Evolutionary conservation across 2,329 filamentous ascomycete species (phyloP), one percentile per base, ranked within the genome.

Genomic region (Ophiosphaerella narmari): DNA sequence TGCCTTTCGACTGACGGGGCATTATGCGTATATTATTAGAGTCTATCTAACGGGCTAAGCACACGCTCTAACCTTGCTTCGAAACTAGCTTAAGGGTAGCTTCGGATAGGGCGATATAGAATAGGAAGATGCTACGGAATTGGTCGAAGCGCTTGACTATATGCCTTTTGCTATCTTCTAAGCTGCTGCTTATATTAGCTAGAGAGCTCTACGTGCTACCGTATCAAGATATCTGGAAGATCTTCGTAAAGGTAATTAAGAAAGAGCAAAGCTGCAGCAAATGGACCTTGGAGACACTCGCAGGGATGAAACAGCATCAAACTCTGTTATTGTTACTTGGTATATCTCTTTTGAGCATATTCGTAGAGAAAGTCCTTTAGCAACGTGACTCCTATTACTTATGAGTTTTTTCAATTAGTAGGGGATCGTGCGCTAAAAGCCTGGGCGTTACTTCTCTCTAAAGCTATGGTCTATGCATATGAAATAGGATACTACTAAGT

Each of bases 361-460:
- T 24, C 68, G 60, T 13, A 45, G 58, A 1, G 50, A 45, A 16
- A 37, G 58, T 38, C 52, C 26, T 8, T 61, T 67, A 6, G 78
- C 78, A 5, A 70, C 76, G 4, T 64, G 78, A n/a, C 61, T 80
- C 14, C 54, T 81, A 1, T 76, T 75, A 2, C 65, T 80, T 0
- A 80, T 80, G 73, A 78, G 77, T 64, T 75, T 77, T 48, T 80
- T 77, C 54, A 69, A 80, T 43, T 62, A 64, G 18, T 71, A 78
- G 54, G 74, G 68, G 7, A 78, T 80, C n/a, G 45, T 26, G 11
- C 35, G 13, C 21, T 41, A 29, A 46, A 46, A 31, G 34, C 41
- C 46, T 62, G 55, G 53, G 50, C 51, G n/a, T 36, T 50, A 34
- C 14, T 54, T 29, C 24, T 29, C 8, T 29, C 8, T 29, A 29